Base-by-base conservation (phyloP, 495 filamentous ascomycete species). In the Penicillium maclennaniae region DNA sequence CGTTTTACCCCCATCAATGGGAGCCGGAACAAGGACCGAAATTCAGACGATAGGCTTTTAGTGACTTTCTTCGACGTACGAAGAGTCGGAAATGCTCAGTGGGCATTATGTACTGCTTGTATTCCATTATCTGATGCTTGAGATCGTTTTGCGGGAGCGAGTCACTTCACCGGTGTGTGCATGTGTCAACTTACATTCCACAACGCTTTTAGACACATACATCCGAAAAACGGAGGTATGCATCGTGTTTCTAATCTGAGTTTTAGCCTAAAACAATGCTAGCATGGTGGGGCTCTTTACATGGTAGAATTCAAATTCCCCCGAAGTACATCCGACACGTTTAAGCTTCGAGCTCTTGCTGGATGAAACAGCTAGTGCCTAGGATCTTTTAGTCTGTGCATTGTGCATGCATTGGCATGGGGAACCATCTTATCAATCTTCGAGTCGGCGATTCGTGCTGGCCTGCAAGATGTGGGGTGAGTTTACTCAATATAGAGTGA, bases 381-480 rank as follows among this genome's bases (percentile, higher is more conserved):
- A 28, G 15, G 21, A 4, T 9, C 28, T 17, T 17, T 7, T 51
- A 51, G 40, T 1, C 20, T 54, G n/a, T 23, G 31, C 17, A 20
- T 53, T 42, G 23, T 38, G 49, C 45, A 25, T 39, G 39, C 42
- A 31, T 41, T 21, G 39, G 47, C 46, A 43, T 42, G n/a, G 31
- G 31, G 39, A 21, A 3, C 8, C 47, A 52, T 54, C 51, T 55
- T 59, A 55, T 59, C 52, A 59, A 55, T 55, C 56, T 59, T 37
- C 9, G 39, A 47, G 31, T 7, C 28, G 1, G 8, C 4, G 23
- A n/a, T 15, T 42, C 26, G 28, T 12, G 31, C 31, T 4, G 8
- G 31, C 31, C 27, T 12, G 31, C 8, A 3, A 34, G 10, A 4
- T 4, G 4, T 34, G 9, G 10, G 15, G 1, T 34, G 10, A 34